Percentiles rank a stretch among this genome's conserved stretches.
phyloP scores from a whole-genome alignment of 345 rosid genomes.

The Eucalyptus pauciflora region DNA sequence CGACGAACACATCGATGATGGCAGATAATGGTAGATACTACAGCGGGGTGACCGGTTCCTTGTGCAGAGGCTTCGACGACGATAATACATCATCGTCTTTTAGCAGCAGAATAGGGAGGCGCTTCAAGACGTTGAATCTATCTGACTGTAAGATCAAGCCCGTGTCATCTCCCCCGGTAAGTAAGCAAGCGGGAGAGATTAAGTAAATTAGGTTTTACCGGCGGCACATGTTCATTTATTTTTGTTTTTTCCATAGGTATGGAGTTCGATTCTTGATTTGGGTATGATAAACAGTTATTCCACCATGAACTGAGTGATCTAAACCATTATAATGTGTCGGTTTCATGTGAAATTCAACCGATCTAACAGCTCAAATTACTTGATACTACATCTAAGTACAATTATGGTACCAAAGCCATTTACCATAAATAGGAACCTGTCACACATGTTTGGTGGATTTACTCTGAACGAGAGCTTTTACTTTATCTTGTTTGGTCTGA shows the following conservation, averaged over 20 bases:
- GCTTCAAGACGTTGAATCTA: slow-evolving; percentile 31
- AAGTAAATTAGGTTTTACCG: not conserved
- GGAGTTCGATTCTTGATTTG: not conserved
- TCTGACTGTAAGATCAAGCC: slow-evolving; percentile 40
- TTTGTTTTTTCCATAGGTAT: not conserved
- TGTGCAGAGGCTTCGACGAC: not conserved
- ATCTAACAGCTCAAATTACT: not conserved
- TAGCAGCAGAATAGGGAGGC: slow-evolving; percentile 29
- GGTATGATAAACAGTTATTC: not conserved
- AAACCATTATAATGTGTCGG: not conserved
- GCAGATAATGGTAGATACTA: slow-evolving; percentile 11
- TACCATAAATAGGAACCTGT: not conserved
- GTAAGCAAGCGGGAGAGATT: not conserved
- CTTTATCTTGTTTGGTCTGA: not conserved
- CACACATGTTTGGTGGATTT: not conserved
- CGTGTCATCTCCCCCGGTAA: slow-evolving; percentile 32
- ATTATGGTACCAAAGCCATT: not conserved
- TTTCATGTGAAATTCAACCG: not conserved
- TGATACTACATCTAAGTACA: not conserved
- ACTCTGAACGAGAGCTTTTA: not conserved
- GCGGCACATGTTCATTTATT: not conserved
- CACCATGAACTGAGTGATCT: not conserved
- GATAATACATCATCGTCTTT: not conserved
- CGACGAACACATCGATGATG: not conserved
- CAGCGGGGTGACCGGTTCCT: not conserved